Evolutionary conservation across 768 basidiomycete genomes (phyloP).

Genomic region (Boletus eberwhitei): DNA sequence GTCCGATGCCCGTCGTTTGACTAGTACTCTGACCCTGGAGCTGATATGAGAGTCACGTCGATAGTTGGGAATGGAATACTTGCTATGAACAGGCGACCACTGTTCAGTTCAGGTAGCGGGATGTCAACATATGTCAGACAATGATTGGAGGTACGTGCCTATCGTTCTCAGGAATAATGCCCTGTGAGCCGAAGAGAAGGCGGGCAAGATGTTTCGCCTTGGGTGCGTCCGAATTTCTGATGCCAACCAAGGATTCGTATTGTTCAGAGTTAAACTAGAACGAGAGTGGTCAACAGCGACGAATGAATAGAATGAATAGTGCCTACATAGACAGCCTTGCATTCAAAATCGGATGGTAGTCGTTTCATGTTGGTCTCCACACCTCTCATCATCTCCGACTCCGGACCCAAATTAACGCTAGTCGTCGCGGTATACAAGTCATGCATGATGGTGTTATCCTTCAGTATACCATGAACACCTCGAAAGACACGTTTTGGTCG

Average conservation of each 20-base stretch:
- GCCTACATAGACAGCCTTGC: conserved; percentile 9
- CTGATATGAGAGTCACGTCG: background rate
- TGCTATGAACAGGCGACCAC: conserved; percentile 16
- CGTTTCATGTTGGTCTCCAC: conserved; percentile 10
- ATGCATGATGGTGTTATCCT: conserved; percentile 4
- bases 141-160: background rate
- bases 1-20: conserved; percentile 81
- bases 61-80: background rate
- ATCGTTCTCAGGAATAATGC: conserved; percentile 1
- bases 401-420: background rate
- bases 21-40: conserved; percentile 81
- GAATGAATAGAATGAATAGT: background rate
- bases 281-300: background rate
- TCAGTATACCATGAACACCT: background rate
- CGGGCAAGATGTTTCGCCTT: background rate
- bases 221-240: background rate
- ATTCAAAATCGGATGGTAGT: conserved; percentile 5
- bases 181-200: conserved; percentile 1
- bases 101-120: background rate
- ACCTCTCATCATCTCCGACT: conserved; percentile 8
- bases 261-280: conserved; percentile 13
- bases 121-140: background rate
- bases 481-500: background rate
- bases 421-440: conserved; percentile 11
- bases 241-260: background rate